Evolutionary conservation across 2,329 filamentous ascomycete species (phyloP), one percentile per base, ranked within the genome.

Genomic region (Knufia fluminis): DNA sequence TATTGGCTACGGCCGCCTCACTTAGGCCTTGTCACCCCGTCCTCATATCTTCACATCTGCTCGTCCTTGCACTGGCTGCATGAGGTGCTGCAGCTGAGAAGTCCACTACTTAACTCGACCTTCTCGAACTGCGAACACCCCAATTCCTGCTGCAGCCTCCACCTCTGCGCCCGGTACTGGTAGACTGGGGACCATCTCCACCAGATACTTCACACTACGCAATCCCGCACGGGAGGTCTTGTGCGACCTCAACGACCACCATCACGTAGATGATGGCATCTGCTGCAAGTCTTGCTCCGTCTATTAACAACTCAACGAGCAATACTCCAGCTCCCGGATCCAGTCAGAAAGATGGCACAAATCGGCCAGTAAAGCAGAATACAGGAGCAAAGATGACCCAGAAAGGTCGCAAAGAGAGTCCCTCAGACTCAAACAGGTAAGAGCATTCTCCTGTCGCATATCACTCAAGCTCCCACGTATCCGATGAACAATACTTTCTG

Each of bases 351-450:
- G 50, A 52, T 56, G 56, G 56, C 54, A 47, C 47, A 55, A 50
- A 41, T 24, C 38, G 39, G 6, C 32, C 39, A 42, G n/a, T 33
- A 17, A 49, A 49, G 28, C 46, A 33, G 39, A 32, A 52, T 44
- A 46, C 35, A 46, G 54, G 52, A 48, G 47, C 50, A 20, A 55
- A 51, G 41, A 59, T 59, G 57, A 57, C 49, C 23, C 56, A 59
- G 39, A 44, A 49, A 51, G 54, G 52, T 35, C 54, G 54, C 49
- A 56, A 57, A 53, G 54, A 59, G 49, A 58, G 56, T 53, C 56
- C 56, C 44, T 50, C 50, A 45, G 56, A 55, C 47, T 47, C 50
- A 24, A 43, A 43, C 19, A 16, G 46, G 46, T 49, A 31, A 33
- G 38, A 23, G 12, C 12, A 9, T n/a, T 22, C 20, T 6, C 20